phyloP scores from a whole-genome alignment of 805 yeast genomes.

The Diddensiella santjacobensis region DNA sequence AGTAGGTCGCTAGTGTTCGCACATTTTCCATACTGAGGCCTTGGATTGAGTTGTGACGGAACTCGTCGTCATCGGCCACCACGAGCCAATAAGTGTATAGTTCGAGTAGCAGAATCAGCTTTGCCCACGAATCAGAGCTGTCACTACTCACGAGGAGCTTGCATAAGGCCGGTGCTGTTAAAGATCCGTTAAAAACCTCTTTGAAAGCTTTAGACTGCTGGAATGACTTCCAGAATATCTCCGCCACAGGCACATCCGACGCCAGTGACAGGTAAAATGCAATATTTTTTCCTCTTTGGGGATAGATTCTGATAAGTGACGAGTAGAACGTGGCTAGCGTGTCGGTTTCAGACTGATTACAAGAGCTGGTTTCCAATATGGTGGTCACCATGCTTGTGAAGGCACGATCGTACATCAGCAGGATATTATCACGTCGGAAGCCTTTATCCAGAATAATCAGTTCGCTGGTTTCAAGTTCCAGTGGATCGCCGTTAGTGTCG shows the following conservation, averaged over 20 bases:
- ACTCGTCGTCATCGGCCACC: slow-evolving; percentile 62
- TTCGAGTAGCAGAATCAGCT: slow-evolving; percentile 52
- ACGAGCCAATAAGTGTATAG: slow-evolving; percentile 62
- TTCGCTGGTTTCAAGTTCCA: background rate
- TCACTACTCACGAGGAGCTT: background rate
- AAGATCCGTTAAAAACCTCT: slow-evolving; percentile 6
- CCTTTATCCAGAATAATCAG: background rate
- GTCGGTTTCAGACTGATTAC: background rate
- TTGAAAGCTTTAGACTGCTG: slow-evolving; percentile 9
- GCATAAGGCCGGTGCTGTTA: background rate
- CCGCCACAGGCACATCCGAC: slow-evolving; percentile 17
- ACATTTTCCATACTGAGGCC: slow-evolving; percentile 42
- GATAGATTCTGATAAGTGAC: slow-evolving; percentile 17
- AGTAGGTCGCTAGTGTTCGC: slow-evolving; percentile 41
- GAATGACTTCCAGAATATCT: slow-evolving; percentile 19
- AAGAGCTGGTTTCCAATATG: background rate
- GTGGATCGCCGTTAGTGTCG: background rate
- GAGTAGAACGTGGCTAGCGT: slow-evolving; percentile 21
- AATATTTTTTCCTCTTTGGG: slow-evolving; percentile 15
- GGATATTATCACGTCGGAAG: background rate
- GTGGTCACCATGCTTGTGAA: background rate
- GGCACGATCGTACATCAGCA: background rate
- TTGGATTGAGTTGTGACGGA: slow-evolving; percentile 41
- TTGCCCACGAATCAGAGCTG: slow-evolving; percentile 21
- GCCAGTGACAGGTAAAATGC: slow-evolving; percentile 18